Conservation (phyloP, 2,329 filamentous ascomycete species). For the Epichloe sibirici region DNA sequence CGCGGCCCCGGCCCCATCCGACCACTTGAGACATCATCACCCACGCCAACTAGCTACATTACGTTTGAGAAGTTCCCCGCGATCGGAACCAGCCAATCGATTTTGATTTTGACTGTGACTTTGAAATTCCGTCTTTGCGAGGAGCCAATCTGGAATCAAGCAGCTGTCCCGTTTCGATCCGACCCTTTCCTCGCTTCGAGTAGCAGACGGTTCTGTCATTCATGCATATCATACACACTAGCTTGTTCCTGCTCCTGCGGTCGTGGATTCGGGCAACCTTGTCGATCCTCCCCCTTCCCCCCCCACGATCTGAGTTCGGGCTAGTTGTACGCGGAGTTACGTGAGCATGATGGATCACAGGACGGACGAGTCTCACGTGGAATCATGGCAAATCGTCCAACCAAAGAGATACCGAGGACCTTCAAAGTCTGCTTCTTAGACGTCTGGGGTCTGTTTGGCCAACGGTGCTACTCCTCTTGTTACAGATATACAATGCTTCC, state of each 20-base stretch:
- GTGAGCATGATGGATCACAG: no score
- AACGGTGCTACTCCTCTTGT: no score
- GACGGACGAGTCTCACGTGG: neutral
- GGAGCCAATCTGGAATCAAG: neutral
- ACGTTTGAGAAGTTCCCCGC: neutral
- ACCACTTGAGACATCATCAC: neutral
- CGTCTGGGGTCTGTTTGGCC: no score
- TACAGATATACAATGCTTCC: no score
- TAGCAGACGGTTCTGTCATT: neutral
- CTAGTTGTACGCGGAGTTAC: neutral
- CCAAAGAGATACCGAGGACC: no score
- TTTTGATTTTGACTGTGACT: no score
- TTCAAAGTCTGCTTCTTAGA: no score
- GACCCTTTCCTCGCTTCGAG: neutral
- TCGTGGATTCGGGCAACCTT: neutral
- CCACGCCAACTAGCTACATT: neutral
- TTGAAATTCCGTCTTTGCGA: neutral
- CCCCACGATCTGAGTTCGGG: neutral
- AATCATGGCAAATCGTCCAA: neutral
- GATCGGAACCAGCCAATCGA: neutral
- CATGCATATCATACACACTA: neutral
- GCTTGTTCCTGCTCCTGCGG: neutral
- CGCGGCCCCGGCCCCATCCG: neutral
- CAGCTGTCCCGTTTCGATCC: neutral
- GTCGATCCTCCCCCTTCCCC: neutral